Conservation (phyloP, 306 rosid species). For the Benincasa hispida region DNA sequence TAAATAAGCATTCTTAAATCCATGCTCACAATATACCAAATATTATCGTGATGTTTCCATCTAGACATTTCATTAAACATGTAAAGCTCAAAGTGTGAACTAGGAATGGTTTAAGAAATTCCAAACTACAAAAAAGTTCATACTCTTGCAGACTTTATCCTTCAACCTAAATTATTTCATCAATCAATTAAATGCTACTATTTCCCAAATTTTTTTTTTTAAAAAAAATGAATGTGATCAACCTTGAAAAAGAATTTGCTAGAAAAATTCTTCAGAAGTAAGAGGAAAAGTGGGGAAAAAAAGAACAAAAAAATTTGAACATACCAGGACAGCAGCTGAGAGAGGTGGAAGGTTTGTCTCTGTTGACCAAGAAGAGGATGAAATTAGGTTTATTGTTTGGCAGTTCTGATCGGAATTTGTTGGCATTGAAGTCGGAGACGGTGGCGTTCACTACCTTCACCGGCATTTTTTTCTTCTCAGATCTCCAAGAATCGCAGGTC, state of each 20-base stretch:
- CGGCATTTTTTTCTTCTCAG: constrained; percentile 31
- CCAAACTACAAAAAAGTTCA: background rate
- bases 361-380: constrained; percentile 75
- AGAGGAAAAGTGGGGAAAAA: background rate
- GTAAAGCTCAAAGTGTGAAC: background rate
- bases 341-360: constrained; percentile 67
- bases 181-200: no score
- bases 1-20: background rate
- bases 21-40: background rate
- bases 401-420: constrained; percentile 52
- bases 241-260: background rate
- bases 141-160: background rate
- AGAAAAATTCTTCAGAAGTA: background rate
- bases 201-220: no score
- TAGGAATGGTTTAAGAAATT: background rate
- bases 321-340: constrained; percentile 89
- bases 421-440: constrained; percentile 33
- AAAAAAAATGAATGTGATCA: no score
- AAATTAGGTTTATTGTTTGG: constrained; percentile 41
- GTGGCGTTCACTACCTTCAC: constrained; percentile 48
- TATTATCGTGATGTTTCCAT: background rate
- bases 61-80: background rate
- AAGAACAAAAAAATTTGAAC: background rate
- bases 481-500: background rate
- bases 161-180: background rate